Conservation (phyloP, 1,139 yeast genomes). For the Taphrina pruni region DNA sequence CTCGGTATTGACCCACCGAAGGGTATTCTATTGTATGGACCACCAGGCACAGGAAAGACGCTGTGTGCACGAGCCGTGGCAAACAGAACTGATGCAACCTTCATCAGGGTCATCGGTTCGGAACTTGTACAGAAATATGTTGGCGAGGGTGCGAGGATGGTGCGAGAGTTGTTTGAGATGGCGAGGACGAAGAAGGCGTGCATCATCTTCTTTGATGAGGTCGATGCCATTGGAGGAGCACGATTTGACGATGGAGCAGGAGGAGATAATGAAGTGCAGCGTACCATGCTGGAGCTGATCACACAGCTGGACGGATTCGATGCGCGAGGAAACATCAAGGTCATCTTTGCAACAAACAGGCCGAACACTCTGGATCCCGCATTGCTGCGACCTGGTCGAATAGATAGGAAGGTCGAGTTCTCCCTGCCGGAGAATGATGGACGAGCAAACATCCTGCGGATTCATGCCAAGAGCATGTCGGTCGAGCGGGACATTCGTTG, state of each 20-base stretch:
- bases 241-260: slow-evolving; percentile 99
- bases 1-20: slow-evolving; percentile 98
- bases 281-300: slow-evolving; percentile 97
- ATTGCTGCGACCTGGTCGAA: slow-evolving; percentile 94
- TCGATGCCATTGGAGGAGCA: slow-evolving; percentile 98
- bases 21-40: slow-evolving; percentile 93
- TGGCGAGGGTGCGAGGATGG: slow-evolving; percentile 99
- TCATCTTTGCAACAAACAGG: slow-evolving; percentile 98
- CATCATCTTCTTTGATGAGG: slow-evolving; percentile 93
- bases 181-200: slow-evolving; percentile 98
- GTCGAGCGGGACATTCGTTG: slow-evolving; percentile 96
- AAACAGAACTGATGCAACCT: slow-evolving; percentile 97
- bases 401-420: slow-evolving; percentile 97
- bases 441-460: slow-evolving; percentile 93
- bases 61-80: slow-evolving; percentile 98
- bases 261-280: slow-evolving; percentile 97
- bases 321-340: slow-evolving; percentile 97
- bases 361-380: slow-evolving; percentile 99
- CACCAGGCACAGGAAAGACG: slow-evolving; percentile 99
- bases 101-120: slow-evolving; percentile 95
- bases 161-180: slow-evolving; percentile 96
- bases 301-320: slow-evolving; percentile 98
- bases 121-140: slow-evolving; percentile 97
- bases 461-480: slow-evolving; percentile 95
- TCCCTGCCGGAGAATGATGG: slow-evolving; percentile 96